Base-by-base conservation (phyloP, 768 basidiomycete genomes). In the Podaxis carcinomalis region DNA sequence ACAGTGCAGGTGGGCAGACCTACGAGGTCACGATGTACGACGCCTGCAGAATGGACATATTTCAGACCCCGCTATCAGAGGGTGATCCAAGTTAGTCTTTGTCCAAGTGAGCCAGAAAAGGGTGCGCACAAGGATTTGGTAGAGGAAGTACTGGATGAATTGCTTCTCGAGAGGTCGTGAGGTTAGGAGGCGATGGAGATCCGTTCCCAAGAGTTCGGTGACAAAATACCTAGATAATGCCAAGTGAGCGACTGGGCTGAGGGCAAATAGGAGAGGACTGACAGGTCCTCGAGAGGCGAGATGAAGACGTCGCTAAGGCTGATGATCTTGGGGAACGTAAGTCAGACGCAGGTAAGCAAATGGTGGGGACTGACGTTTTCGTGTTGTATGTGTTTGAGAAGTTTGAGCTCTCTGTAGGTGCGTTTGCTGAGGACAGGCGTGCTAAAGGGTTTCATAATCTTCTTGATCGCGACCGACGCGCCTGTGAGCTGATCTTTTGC, bases 361-460 rank as follows among this genome's bases (percentile, higher is more conserved):
- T 21, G 27, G 25, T 56, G 57, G 40, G 42, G 39, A 62, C 90
- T 64, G 57, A 93, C 94, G 76, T 98, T 99, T 78, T 98, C 96
- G 74, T 98, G 96, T 70, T 96, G 92, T 68, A 99, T 92, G 74
- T 99, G 96, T 77, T 98, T 98, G 71, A 99, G 83, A 44, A 99
- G 83, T 77, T 99, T 99, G 68, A 99, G 83, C 77, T 99, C 97
- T 63, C 97, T 85, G 75, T 98, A 98, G 1, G 97, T 99, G 65
- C 97, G 83, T 78, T 98, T 98, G 75, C 89, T 90, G 68, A 99
- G 82, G n/a, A 99, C 97, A 19, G 97, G 95, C 5, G 97, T 98
- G 72, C 90, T 92, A 79, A 99, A 99, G 5, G 97, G 97, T 75
- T 99, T 99, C 96, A 98, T 98, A 80, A 98, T 99, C 87, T 98